Evolutionary conservation across 2,329 filamentous ascomycete genomes (phyloP), one percentile per base, ranked within the genome.

Genomic region (Alternaria sp.): DNA sequence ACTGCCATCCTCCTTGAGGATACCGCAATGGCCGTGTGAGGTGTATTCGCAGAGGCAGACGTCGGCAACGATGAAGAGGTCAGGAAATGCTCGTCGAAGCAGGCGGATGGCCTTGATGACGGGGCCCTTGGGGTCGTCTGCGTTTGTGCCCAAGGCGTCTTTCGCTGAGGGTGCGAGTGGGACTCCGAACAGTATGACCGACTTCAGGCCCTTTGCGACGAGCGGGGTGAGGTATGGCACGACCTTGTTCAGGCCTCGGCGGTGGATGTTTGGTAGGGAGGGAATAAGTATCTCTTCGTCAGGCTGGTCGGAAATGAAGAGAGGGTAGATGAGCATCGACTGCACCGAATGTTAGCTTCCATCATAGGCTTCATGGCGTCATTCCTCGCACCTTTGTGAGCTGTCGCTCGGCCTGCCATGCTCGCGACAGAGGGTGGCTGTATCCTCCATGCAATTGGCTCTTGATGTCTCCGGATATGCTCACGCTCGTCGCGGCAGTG

Each of bases 11-110:
- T 97, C 93, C 61, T 93, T 89, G 49, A 99, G 86, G 72, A 99
- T 97, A 57, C 96, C 96, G 78, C 96, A 99, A 84, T 99, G 96
- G 47, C 96, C 96, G 80, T 99, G 96, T 7, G 92, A 96, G 1
- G 96, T 99, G 83, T 99, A 99, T 82, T 99, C 96, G 87, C 96
- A 99, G 8, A 99, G 90, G 78, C 96, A 98, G 62, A 99, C 96
- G 78, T 99, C 96, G 63, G 91, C 89, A 70, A 91, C 90, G 73
- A 99, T 93, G 83, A 96, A 98, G 63, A 99, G 87, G 66, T 93
- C 89, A 3, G 96, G 96, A 81, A 97, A 98, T 43, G 89, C 86
- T 68, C 92, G 88, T 71, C 93, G 91, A 61, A 99, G 86, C 28
- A 97, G 86, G 54, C 91, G 91, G 76, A 98, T 97, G 51, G 89